Evolutionary conservation across 352 stramenopile species (phyloP).

Genomic region (Phytophthora crassamura): DNA sequence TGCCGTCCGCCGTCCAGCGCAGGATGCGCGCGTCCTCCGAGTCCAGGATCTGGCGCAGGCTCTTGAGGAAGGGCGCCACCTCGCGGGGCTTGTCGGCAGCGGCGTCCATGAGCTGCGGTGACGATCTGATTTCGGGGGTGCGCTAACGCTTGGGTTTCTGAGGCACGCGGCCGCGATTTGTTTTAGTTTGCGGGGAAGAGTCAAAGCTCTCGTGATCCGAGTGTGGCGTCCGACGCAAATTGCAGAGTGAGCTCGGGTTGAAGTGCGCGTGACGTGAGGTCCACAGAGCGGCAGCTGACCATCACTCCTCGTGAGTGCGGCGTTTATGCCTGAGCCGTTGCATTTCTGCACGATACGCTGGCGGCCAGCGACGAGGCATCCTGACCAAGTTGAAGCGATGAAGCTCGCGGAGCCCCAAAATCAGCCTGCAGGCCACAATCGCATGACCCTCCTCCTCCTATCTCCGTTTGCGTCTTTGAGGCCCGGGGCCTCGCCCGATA

Average conservation of each 20-base stretch:
- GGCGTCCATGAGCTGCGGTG: neutral
- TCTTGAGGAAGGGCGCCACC: constrained; percentile 76
- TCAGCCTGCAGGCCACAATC: neutral
- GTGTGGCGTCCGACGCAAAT: constrained; percentile 13
- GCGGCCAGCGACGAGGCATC: constrained; percentile 17
- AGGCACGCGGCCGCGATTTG: constrained; percentile 27
- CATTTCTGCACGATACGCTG: constrained; percentile 20
- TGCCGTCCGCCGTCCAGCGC: constrained; percentile 61
- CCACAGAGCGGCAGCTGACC: neutral
- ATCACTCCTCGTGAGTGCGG: too few species aligned
- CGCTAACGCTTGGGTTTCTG: neutral
- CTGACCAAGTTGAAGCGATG: constrained; percentile 23
- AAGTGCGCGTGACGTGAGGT: neutral
- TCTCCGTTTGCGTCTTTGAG: neutral
- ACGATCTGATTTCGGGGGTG: constrained; percentile 13
- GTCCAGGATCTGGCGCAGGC: constrained; percentile 67
- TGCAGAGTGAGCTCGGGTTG: constrained; percentile 14
- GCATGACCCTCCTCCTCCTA: neutral
- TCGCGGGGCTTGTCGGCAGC: constrained; percentile 37
- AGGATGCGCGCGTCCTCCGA: constrained; percentile 52
- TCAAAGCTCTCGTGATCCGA: constrained; percentile 13
- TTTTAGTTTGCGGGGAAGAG: constrained; percentile 8
- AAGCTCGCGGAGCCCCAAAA: neutral
- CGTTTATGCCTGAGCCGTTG: constrained; percentile 4
- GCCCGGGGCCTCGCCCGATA: too few species aligned